Evolutionary conservation across 805 yeast genomes (phyloP), one percentile per base, ranked within the genome.

Genomic region (Torulaspora delbrueckii): DNA sequence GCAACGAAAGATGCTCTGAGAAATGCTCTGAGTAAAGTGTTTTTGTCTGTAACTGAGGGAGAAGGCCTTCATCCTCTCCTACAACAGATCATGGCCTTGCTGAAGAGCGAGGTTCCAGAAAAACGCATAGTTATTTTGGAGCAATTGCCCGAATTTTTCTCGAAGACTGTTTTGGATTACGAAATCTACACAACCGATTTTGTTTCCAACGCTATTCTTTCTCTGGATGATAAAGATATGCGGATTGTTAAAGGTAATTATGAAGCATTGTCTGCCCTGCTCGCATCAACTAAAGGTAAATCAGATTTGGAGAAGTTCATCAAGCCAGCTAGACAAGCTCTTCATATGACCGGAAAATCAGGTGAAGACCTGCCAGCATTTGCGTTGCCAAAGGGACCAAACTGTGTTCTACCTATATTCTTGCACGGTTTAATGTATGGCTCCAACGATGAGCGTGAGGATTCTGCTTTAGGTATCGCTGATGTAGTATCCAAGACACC

Each of bases 371-470:
- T 90, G 42, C 78, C 82, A 27, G 96, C 88, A 0, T 86, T 90
- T 65, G 60, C 63, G 44, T 62, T 77, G 51, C 81, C 95, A 66
- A 81, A 81, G 63, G 95, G 98, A 40, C 95, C 96, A 48, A 81
- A 77, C 60, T 84, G 95, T 68, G 68, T 93, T 32, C 73, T 93
- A 55, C 99, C 99, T 24, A 78, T 95, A 43, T 93, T 93, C 72
- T 71, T 88, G 55, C 96, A 91, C 63, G 98, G 98, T 50, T 77
- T 93, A 59, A 87, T 91, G 95, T 87, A 89, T 66, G 99, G 99
- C 53, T 77, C 78, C 42, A 74, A 79, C 51, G 88, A 82, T 40
- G 91, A 84, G 60, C 82, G 93, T 67, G 97, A 90, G 63, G 69
- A 73, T 23, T 78, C 96, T 25, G 98, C 99, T 0, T 69, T 83